Base-by-base conservation (phyloP, 768 basidiomycete species). In the Amanita rubescens region DNA sequence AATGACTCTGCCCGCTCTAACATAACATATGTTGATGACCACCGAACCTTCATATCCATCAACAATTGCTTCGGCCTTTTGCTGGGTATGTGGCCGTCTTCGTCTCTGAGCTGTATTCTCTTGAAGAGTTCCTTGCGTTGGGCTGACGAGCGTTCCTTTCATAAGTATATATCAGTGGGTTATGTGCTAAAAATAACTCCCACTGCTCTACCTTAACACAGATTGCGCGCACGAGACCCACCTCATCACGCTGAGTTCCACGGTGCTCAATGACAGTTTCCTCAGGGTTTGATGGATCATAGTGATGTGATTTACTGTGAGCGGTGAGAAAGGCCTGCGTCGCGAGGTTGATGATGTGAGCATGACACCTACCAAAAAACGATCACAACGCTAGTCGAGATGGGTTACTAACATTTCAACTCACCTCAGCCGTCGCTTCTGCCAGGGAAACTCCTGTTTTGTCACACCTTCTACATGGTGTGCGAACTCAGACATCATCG, bases 401-500 rank as follows among this genome's bases (percentile, higher is more conserved):
- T 15, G 12, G 17, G 12, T 27, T 27, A 30, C 4, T 7, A 19
- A 17, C 7, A 20, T 7, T 17, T 19, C 17, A 9, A 9, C 17
- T 43, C 11, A 43, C 17, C 17, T 43, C n/a, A 37, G n/a, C 10
- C 22, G 24, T n/a, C 22, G 24, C 27, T 45, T 25, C 27, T 30
- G 5, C 27, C 41, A 24, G 3, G 10, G 10, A 12, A 20, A 27
- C 3, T 45, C 15, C 14, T 27, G 8, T 30, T 30, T 17, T 11
- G 14, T 32, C 22, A 32, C 20, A 5, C 22, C n/a, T 12, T 8
- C 8, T 6, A 68, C 54, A 53, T 69, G 69, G 17, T 62, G 62
- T 32, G 50, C 59, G 51, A 75, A 65, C 12, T 66, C 59, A 0
- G 8, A 30, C 22, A 69, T 34, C 68, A 72, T 74, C 0, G 69